Percentiles rank a stretch among this genome's conserved stretches.
Evolutionary conservation across 768 basidiomycete genomes (phyloP).

Genomic region (Phallus indusiatus): DNA sequence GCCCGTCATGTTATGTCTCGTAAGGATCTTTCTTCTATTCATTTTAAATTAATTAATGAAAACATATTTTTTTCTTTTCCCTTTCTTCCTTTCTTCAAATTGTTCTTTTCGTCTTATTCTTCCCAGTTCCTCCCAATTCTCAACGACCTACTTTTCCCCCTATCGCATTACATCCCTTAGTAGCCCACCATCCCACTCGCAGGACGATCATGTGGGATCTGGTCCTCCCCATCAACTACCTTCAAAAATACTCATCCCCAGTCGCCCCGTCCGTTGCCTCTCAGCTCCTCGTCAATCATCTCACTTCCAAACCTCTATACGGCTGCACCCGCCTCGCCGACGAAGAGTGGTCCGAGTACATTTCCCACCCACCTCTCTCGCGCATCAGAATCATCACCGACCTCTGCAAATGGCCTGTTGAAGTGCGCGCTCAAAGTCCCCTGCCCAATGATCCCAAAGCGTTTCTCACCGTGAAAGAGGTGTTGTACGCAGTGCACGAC

Average conservation of each 20-base stretch:
- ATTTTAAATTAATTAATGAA: neutral
- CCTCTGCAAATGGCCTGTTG: slow-evolving; percentile 53
- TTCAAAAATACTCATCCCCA: neutral
- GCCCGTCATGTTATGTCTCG: slow-evolving; percentile 1
- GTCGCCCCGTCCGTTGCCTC: neutral
- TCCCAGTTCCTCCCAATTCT: neutral
- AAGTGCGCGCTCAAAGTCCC: slow-evolving; percentile 11
- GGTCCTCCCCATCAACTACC: neutral
- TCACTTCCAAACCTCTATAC: neutral
- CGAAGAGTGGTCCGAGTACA: slow-evolving; percentile 41
- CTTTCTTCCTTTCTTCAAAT: too few species aligned
- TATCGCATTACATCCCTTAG: neutral
- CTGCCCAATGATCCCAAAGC: neutral
- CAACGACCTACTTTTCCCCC: neutral
- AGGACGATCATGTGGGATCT: slow-evolving; percentile 2
- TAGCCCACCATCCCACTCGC: slow-evolving; percentile 1
- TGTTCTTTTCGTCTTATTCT: neutral
- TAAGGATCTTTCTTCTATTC: neutral
- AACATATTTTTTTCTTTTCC: too few species aligned
- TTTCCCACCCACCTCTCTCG: slow-evolving; percentile 45
- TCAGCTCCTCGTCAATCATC: neutral
- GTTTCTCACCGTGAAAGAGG: slow-evolving; percentile 24
- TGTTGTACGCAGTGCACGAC: slow-evolving; percentile 49
- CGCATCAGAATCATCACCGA: slow-evolving; percentile 52
- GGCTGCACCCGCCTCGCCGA: slow-evolving; percentile 22